phyloP scores from a whole-genome alignment of 768 basidiomycete species.

The Dioszegia aurantiaca region DNA sequence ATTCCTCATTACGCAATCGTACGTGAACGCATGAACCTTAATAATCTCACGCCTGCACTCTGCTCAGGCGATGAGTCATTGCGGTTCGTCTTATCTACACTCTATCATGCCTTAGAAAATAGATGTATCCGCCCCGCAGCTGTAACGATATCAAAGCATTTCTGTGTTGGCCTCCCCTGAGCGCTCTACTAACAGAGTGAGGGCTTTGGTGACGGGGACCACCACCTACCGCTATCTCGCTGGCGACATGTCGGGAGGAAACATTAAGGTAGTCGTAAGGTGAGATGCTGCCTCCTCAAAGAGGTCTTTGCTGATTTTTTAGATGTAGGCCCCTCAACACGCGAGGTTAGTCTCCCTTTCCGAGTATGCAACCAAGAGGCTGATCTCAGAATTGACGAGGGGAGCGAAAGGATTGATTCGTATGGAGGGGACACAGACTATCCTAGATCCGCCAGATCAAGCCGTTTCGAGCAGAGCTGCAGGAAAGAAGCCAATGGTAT shows the following conservation, averaged over 20 bases:
- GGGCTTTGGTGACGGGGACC: too few species aligned
- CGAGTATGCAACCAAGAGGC: neutral
- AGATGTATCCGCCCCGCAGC: too few species aligned
- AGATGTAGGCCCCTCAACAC: conserved; percentile 96
- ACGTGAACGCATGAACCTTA: too few species aligned
- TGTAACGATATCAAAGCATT: too few species aligned
- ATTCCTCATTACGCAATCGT: too few species aligned
- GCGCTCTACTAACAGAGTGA: too few species aligned
- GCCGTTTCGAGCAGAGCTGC: conserved; percentile 65
- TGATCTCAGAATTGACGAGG: conserved; percentile 71
- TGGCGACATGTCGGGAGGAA: conserved; percentile 39
- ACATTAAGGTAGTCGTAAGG: conserved; percentile 55
- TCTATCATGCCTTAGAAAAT: too few species aligned
- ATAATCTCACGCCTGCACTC: too few species aligned
- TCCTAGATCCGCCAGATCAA: conserved; percentile 80
- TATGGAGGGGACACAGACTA: conserved; percentile 91
- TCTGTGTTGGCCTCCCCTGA: too few species aligned
- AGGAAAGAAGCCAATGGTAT: conserved; percentile 83
- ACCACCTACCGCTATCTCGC: too few species aligned
- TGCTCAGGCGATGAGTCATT: too few species aligned
- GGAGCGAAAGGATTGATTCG: conserved; percentile 92
- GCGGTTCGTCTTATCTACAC: too few species aligned
- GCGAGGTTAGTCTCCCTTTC: conserved; percentile 63
- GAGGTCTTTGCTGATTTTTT: conserved; percentile 1
- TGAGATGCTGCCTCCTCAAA: conserved; percentile 12